Percentiles rank a stretch among this genome's conserved stretches.
phyloP scores from a whole-genome alignment of 2,329 filamentous ascomycete species.

The Apiospora marii region DNA sequence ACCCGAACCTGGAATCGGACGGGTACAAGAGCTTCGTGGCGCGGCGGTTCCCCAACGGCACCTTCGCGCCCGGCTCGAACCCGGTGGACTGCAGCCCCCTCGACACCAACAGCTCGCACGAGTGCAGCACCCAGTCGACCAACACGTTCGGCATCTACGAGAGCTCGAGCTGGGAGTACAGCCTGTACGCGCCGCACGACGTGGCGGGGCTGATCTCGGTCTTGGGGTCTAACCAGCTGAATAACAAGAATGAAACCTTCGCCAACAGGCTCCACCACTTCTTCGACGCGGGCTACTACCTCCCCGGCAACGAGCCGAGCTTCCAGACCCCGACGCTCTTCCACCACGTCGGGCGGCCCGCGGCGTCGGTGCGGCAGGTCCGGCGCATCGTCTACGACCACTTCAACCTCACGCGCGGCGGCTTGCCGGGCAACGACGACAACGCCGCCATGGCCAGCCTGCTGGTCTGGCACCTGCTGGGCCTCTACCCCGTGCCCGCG shows the following conservation, averaged over 20 bases:
- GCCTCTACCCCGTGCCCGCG: conserved; percentile 3
- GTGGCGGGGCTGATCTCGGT: background rate
- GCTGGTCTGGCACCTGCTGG: conserved; percentile 19
- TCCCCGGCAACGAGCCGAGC: conserved; percentile 27
- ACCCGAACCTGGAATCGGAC: conserved; percentile 12
- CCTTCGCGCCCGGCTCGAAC: conserved; percentile 9
- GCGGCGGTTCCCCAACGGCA: conserved; percentile 16
- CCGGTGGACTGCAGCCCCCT: conserved; percentile 13
- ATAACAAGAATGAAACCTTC: background rate
- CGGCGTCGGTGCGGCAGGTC: conserved; percentile 23
- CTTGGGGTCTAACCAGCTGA: background rate
- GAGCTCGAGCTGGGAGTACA: conserved; percentile 23
- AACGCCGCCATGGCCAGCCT: conserved; percentile 28
- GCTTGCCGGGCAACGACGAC: conserved; percentile 26
- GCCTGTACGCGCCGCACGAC: conserved; percentile 21
- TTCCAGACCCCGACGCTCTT: conserved; percentile 26
- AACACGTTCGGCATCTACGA: conserved; percentile 19
- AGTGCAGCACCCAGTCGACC: conserved; percentile 23
- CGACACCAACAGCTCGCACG: conserved; percentile 12
- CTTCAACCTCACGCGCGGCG: conserved; percentile 28
- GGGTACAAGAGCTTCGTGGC: conserved; percentile 14
- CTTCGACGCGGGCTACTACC: conserved; percentile 21
- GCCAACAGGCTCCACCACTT: background rate
- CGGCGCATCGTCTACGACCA: conserved; percentile 28
- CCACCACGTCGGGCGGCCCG: conserved; percentile 25